Evolutionary conservation across 495 filamentous ascomycete genomes (phyloP), one percentile per base, ranked within the genome.

Genomic region (Jackrogersella minutella): DNA sequence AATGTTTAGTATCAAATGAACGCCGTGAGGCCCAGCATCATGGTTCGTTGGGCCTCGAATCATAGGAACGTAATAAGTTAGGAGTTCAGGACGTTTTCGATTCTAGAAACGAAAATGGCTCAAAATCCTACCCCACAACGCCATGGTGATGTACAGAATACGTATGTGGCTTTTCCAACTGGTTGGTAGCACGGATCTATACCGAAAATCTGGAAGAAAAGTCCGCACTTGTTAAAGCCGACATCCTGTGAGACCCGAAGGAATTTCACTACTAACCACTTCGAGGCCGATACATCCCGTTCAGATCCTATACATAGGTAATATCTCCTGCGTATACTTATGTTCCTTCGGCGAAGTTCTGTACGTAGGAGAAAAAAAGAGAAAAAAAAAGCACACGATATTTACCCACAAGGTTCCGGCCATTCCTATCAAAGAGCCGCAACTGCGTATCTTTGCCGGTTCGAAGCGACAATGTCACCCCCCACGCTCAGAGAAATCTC

Each of bases 391-490:
- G 3, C 7, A 30, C 3, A 0, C 26, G 33, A 44, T 37, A 41
- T 33, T 61, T 28, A 24, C n/a, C 57, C n/a, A 1, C 47, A n/a
- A n/a, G n/a, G n/a, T n/a, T 39, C 31, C 14, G 41, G 11, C 14
- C 22, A 37, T 43, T 30, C 49, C 60, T 47, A 68, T 43, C 28
- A 41, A 64, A 69, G 60, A 69, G 66, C 66, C 66, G 49, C 66
- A 69, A n/a, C 17, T 57, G 56, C 28, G 22, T 57, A 69, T 69
- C 60, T 55, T 69, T 54, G 41, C 57, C 36, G 34, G 41, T 56
- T n/a, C 31, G 19, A 54, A 31, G 50, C 40, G 44, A 24, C 41
- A 67, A 62, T 63, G 58, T 63, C 33, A 71, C 63, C 63, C 68
- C 60, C 63, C 49, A 58, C 64, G 54, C 43, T 40, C 17, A 28